A percentile compares a stretch with the other conserved stretches of the same genome.
These are phyloP conservation scores for Leccinum huronense DNA, from an alignment of 1,284 basidiomycete species.

Conservation along the genomic window DNA sequence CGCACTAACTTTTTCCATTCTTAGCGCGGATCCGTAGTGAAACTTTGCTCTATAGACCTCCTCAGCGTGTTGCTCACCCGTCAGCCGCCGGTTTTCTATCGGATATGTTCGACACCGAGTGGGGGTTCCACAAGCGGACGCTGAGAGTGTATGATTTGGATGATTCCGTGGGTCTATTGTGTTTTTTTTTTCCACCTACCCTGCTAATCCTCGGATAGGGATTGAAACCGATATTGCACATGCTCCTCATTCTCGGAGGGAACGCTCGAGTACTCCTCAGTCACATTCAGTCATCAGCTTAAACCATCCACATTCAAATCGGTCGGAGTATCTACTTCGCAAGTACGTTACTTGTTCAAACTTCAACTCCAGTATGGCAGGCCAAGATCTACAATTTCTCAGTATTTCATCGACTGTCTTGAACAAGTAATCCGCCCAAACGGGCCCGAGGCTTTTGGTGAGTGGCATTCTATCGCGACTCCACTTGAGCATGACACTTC, in stretches of 20 bases:
- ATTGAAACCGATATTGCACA: conserved; percentile 87
- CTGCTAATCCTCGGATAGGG: conserved; percentile 45
- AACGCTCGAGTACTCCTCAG: conserved; percentile 78
- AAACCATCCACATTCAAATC: conserved; percentile 78
- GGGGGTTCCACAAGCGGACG: conserved; percentile 81
- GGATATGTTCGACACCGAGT: conserved; percentile 87
- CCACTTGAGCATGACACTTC: conserved; percentile 2
- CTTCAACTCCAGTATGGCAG: conserved; percentile 37
- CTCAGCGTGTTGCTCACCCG: too few relatives aligned
- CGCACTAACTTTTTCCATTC: too few relatives aligned
- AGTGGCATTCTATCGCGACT: conserved; percentile 26
- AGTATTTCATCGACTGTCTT: conserved; percentile 66
- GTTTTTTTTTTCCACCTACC: conserved; percentile 3
- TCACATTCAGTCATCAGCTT: conserved; percentile 84
- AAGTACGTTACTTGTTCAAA: conserved; percentile 13
- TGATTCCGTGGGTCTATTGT: conserved; percentile 55
- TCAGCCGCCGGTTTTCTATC: conserved; percentile 56
- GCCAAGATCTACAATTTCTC: conserved; percentile 58
- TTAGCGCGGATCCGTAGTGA: too few relatives aligned
- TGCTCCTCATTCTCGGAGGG: conserved; percentile 76
- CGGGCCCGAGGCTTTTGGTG: conserved; percentile 76
- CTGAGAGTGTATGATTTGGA: conserved; percentile 80
- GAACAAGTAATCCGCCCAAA: conserved; percentile 79
- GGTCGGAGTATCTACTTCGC: conserved; percentile 73
- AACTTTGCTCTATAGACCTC: too few relatives aligned